Base-by-base conservation (phyloP, 2,329 filamentous ascomycete genomes). In the Colletotrichum karsti region DNA sequence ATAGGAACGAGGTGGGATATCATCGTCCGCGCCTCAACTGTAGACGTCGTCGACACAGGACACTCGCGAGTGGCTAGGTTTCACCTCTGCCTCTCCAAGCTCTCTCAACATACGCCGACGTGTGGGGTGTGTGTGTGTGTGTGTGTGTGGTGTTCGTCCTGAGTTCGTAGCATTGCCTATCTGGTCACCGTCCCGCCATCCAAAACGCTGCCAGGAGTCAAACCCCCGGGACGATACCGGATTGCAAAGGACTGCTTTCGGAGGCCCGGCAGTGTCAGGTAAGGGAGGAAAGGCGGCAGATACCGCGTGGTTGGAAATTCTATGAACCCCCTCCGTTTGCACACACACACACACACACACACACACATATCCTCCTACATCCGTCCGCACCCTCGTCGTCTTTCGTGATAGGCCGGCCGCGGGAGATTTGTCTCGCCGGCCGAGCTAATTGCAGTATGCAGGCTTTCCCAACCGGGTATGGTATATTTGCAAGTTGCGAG, bases 391-490 rank as follows among this genome's bases (percentile, higher is more conserved):
- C 26, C 48, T 24, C 33, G 4, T 22, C 30, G 24, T 22, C 24
- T 24, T 57, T 44, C 24, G 39, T 57, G 37, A 48, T 37, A 48
- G 56, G 41, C n/a, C 56, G 20, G 15, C 18, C 24, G 26, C 28
- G 44, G 30, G 20, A 59, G 42, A 50, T 59, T 50, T 50, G 56
- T 59, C 56, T 59, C 56, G 41, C 33, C 42, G 28, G 26, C 9
- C 28, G 30, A 28, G 18, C 56, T 50, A 9, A 26, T 37, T 22
- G 37, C 12, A 33, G 41, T 13, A 59, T 59, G 56, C 42, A 59
- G 20, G 56, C 42, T 59, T 59, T 59, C 56, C 56, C 30, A 48
- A 28, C 15, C 13, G 15, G 56, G 56, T 24, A 26, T 59, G 56
- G 42, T 13, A 6, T 59, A 42, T n/a, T 50, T 59, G 56, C 33